Conservation (phyloP, 2,329 filamentous ascomycete species). For the Falciphora oryzae region DNA sequence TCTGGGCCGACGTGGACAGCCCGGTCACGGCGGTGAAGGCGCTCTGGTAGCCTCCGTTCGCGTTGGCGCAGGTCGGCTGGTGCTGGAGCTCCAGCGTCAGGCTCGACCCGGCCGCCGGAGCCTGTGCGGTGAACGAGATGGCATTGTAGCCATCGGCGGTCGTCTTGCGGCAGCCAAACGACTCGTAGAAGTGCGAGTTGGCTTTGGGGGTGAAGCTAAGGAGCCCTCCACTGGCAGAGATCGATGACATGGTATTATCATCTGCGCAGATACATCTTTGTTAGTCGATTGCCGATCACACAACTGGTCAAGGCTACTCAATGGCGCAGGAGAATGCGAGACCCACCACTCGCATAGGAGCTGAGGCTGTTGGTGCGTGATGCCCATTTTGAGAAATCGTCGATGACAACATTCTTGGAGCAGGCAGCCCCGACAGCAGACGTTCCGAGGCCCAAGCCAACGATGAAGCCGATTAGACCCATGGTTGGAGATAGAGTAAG, state of each 20-base stretch:
- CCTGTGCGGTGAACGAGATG: constrained; percentile 41
- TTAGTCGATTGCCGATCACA: not conserved
- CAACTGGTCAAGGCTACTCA: not conserved
- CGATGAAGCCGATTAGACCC: not conserved
- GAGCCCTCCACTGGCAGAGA: constrained; percentile 34
- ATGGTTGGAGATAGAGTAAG: not conserved
- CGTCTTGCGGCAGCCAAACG: constrained; percentile 41
- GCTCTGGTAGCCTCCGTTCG: constrained; percentile 28
- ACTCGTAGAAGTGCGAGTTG: constrained; percentile 48
- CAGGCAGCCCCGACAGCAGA: constrained; percentile 16
- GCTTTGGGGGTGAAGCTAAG: constrained; percentile 44
- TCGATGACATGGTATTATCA: constrained; percentile 40
- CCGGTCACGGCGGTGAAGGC: constrained; percentile 15
- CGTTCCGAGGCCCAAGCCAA: not conserved
- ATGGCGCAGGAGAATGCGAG: not conserved
- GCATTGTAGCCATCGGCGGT: constrained; percentile 39
- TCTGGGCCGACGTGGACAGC: constrained; percentile 13
- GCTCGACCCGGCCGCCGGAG: constrained; percentile 22
- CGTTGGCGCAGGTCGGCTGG: constrained; percentile 11
- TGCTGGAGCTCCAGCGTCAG: constrained; percentile 16
- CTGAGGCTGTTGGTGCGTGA: constrained; percentile 22
- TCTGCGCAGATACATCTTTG: constrained; percentile 27
- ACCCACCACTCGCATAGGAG: constrained; percentile 22
- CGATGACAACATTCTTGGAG: constrained; percentile 23
- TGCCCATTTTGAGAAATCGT: constrained; percentile 24